These are phyloP conservation scores for Trichophyton benhamiae DNA, from an alignment of 2,329 filamentous ascomycete genomes.

Conservation along the genomic window DNA sequence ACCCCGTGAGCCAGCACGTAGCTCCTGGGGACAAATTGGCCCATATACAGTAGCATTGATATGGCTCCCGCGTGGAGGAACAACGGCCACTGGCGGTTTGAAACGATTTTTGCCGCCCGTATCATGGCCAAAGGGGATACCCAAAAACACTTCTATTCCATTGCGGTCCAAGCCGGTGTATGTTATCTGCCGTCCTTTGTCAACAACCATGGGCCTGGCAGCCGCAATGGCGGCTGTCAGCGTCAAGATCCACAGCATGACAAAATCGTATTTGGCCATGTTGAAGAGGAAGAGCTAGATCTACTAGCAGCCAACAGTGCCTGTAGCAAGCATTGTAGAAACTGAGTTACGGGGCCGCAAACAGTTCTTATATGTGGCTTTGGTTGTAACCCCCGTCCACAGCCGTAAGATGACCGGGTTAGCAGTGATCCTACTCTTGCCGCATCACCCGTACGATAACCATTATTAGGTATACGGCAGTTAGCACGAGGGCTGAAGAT, in stretches of 20 bases:
- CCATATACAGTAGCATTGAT: slow-evolving; percentile 4
- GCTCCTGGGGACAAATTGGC: slow-evolving; percentile 3
- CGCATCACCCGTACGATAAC: background rate
- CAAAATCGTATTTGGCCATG: background rate
- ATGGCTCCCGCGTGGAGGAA: background rate
- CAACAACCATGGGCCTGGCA: background rate
- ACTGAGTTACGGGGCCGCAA: background rate
- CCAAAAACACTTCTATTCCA: slow-evolving; percentile 5
- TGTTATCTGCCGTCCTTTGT: background rate
- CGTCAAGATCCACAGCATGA: background rate
- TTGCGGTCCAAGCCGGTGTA: slow-evolving; percentile 4
- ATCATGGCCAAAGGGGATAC: slow-evolving; percentile 4
- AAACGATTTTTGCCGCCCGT: slow-evolving; percentile 6
- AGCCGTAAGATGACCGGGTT: background rate
- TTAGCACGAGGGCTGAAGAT: background rate
- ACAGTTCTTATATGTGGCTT: background rate
- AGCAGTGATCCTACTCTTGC: background rate
- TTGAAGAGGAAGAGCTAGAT: background rate
- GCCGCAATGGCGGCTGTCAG: background rate
- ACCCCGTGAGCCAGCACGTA: background rate
- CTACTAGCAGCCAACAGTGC: background rate
- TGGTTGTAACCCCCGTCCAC: background rate
- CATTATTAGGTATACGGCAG: background rate
- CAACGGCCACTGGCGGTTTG: slow-evolving; percentile 3
- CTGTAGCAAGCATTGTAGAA: background rate